A percentile compares a stretch with the other conserved stretches of the same genome.
These are phyloP conservation scores for Penicillium sp. DNA, from an alignment of 2,329 filamentous ascomycete genomes.

Conservation along the genomic window DNA sequence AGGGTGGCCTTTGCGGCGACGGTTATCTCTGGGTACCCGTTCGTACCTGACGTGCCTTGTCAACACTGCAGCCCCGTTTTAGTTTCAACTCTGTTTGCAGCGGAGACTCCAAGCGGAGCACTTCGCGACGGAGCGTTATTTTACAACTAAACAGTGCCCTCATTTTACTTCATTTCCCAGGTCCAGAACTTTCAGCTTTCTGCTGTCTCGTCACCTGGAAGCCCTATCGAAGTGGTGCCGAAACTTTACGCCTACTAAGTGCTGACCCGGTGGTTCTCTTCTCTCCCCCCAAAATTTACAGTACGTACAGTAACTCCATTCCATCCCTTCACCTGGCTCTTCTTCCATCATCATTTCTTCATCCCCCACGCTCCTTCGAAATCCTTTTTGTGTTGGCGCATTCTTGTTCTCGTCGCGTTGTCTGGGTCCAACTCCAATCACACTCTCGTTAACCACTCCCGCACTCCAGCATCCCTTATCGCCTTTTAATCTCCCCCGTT, in stretches of 20 bases:
- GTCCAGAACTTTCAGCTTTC: background rate
- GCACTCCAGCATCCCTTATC: constrained; percentile 23
- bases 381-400: constrained; percentile 6
- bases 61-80: constrained; percentile 1
- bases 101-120: constrained; percentile 5
- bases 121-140: background rate
- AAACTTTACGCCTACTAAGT: background rate
- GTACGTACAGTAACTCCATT: constrained; percentile 22
- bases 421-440: constrained; percentile 26
- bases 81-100: constrained; percentile 17
- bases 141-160: constrained; percentile 12
- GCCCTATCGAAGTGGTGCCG: constrained; percentile 4
- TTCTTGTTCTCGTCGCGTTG: constrained; percentile 11
- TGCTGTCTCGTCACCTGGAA: background rate
- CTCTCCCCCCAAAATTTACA: constrained; percentile 9
- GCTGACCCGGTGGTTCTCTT: constrained; percentile 3
- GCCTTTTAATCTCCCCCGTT: constrained; percentile 19
- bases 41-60: background rate
- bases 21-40: background rate
- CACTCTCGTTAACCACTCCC: constrained; percentile 27
- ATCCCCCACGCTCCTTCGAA: constrained; percentile 21
- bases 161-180: constrained; percentile 2
- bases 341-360: constrained; percentile 28
- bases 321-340: constrained; percentile 22
- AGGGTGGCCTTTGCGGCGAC: constrained; percentile 11